phyloP scores from a whole-genome alignment of 1,284 basidiomycete genomes.

The Garcileccinum viscosum region DNA sequence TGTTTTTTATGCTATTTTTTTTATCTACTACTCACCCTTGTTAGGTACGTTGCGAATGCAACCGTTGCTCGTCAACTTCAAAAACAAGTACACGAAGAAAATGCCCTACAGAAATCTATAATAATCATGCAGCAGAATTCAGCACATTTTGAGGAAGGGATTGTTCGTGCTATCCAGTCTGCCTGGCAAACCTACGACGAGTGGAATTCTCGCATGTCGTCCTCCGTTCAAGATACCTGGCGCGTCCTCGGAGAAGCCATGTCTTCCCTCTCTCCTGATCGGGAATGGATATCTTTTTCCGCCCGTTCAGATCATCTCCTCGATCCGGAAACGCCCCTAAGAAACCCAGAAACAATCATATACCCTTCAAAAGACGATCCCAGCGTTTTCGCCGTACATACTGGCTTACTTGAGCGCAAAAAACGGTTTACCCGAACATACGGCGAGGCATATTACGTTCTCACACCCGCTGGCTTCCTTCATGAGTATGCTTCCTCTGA shows the following conservation, averaged over 20 bases:
- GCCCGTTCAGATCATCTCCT: constrained; percentile 94
- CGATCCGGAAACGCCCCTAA: constrained; percentile 93
- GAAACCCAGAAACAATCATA: constrained; percentile 80
- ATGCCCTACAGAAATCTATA: constrained; percentile 98
- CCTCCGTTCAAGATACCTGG: constrained; percentile 84
- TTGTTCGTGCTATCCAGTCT: constrained; percentile 93
- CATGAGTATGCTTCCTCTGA: constrained; percentile 91
- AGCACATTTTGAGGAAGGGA: constrained; percentile 96
- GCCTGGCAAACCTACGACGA: constrained; percentile 98
- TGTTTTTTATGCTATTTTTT: constrained; percentile 35
- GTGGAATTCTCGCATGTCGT: constrained; percentile 90
- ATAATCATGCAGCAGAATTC: constrained; percentile 99
- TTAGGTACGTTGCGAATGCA: constrained; percentile 75
- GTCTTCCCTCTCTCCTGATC: constrained; percentile 86
- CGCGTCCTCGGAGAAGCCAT: constrained; percentile 79
- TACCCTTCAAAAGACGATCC: constrained; percentile 97
- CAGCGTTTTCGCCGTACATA: constrained; percentile 87
- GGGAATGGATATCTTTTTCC: constrained; percentile 97
- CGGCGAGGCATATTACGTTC: constrained; percentile 89
- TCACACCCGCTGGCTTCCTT: constrained; percentile 95
- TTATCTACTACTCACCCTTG: constrained; percentile 3
- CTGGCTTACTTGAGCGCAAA: constrained; percentile 93
- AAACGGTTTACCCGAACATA: constrained; percentile 95
- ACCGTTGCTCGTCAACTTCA: constrained; percentile 88
- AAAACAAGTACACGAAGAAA: constrained; percentile 96